phyloP scores from a whole-genome alignment of 179 eudicot genomes.

The Actinidia arguta region DNA sequence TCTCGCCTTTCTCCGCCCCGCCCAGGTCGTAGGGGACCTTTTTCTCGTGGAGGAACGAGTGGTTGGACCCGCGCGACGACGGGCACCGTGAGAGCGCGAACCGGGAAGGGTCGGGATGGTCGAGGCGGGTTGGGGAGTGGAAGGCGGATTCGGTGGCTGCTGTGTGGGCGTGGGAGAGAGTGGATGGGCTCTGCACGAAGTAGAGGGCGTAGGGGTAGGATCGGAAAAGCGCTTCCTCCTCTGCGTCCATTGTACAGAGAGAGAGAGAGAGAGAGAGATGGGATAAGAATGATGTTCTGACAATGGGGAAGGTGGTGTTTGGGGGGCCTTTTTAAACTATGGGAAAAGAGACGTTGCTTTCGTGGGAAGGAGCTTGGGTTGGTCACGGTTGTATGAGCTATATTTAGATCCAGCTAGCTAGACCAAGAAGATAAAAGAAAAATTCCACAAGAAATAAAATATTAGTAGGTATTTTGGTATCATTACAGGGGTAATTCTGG shows the following conservation, averaged over 20 bases:
- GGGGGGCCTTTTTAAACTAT: slow-evolving; percentile 25
- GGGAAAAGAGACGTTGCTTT: background rate
- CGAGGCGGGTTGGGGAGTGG: slow-evolving; percentile 25
- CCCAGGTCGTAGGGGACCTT: slow-evolving; percentile 24
- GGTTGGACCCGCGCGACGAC: slow-evolving; percentile 52
- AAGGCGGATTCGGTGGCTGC: slow-evolving; percentile 18
- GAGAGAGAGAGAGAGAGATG: slow-evolving; percentile 7
- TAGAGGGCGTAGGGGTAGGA: slow-evolving; percentile 44
- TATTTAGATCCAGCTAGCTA: background rate
- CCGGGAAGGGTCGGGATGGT: background rate
- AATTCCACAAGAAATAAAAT: too few relatives aligned
- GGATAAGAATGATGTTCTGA: background rate
- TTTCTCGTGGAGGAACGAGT: slow-evolving; percentile 38
- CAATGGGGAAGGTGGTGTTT: background rate
- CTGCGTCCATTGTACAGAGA: slow-evolving; percentile 39
- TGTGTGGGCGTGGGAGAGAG: slow-evolving; percentile 44
- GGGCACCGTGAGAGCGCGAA: slow-evolving; percentile 40
- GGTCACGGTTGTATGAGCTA: background rate
- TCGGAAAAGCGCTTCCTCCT: slow-evolving; percentile 57
- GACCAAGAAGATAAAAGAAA: too few relatives aligned
- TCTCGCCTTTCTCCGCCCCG: slow-evolving; percentile 17
- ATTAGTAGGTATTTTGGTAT: too few relatives aligned
- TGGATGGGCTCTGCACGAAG: slow-evolving; percentile 78
- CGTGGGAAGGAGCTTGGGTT: background rate
- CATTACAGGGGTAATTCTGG: too few relatives aligned